phyloP scores from a whole-genome alignment of 257 asterid species.

The Thymus quinquecostatus region DNA sequence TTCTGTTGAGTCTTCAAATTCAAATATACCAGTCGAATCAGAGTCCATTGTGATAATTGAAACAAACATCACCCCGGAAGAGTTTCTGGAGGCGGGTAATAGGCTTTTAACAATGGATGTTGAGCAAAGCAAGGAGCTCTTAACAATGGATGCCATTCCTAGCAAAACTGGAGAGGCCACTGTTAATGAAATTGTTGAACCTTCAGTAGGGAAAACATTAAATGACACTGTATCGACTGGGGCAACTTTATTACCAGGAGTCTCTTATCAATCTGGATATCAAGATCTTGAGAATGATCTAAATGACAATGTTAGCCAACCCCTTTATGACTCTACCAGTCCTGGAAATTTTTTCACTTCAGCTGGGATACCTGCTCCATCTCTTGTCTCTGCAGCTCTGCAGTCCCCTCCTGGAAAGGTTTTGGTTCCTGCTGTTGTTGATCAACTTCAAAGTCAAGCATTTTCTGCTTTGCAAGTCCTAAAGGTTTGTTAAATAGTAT shows the following conservation, averaged over 20 bases:
- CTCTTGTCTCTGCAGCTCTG: constrained; percentile 76
- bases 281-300: constrained; percentile 46
- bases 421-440: constrained; percentile 92
- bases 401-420: constrained; percentile 81
- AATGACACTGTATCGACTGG: constrained; percentile 41
- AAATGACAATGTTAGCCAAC: constrained; percentile 44
- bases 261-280: constrained; percentile 39
- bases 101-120: constrained; percentile 42
- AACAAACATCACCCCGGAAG: constrained; percentile 46
- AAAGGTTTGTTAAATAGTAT: constrained; percentile 41
- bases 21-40: constrained; percentile 32
- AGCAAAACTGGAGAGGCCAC: constrained; percentile 35
- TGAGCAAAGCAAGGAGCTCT: constrained; percentile 28
- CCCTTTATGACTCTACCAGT: constrained; percentile 47
- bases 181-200: constrained; percentile 42
- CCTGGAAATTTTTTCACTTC: constrained; percentile 63
- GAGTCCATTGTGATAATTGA: constrained; percentile 45
- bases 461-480: constrained; percentile 89
- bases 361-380: constrained; percentile 97
- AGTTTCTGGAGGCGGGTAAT: constrained; percentile 40
- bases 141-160: constrained; percentile 26
- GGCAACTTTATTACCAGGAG: constrained; percentile 42
- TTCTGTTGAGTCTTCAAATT: constrained; percentile 41
- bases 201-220: constrained; percentile 36
- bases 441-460: constrained; percentile 90